Conservation (phyloP, 2,329 filamentous ascomycete genomes). For the Capronia americana region DNA sequence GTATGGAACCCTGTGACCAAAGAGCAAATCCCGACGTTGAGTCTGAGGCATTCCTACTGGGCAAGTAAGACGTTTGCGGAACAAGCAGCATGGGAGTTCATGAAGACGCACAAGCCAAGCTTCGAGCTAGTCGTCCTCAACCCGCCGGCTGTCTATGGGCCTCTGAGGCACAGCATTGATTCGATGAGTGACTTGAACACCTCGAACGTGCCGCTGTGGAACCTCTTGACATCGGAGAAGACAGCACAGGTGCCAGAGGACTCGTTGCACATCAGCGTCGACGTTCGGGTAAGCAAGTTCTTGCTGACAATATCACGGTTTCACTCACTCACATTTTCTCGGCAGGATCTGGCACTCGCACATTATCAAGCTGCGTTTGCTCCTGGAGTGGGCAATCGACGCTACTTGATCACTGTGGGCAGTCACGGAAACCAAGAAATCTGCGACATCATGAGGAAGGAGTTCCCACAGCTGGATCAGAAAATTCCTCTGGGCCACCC, state of each 20-base stretch:
- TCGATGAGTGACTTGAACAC: constrained; percentile 67
- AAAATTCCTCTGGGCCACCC: constrained; percentile 44
- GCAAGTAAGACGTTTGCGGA: constrained; percentile 70
- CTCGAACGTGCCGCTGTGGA: constrained; percentile 17
- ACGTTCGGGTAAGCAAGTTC: constrained; percentile 22
- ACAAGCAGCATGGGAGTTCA: constrained; percentile 66
- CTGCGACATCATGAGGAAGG: constrained; percentile 23
- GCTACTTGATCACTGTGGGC: constrained; percentile 25
- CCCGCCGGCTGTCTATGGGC: constrained; percentile 68
- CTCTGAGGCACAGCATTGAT: constrained; percentile 68
- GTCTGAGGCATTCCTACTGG: constrained; percentile 48
- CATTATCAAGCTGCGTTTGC: constrained; percentile 25
- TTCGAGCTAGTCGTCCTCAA: constrained; percentile 69
- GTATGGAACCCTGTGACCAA: constrained; percentile 54
- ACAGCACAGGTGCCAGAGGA: constrained; percentile 12
- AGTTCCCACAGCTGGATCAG: constrained; percentile 41
- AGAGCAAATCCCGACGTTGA: constrained; percentile 47
- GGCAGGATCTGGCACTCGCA: constrained; percentile 24
- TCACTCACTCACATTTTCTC: neutral
- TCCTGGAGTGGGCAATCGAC: constrained; percentile 16
- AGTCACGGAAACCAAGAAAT: constrained; percentile 22
- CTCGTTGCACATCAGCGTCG: constrained; percentile 23
- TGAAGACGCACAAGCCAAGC: constrained; percentile 61
- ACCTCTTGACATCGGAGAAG: constrained; percentile 37
- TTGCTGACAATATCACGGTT: neutral